These are phyloP conservation scores for Rhodamnia rubescens DNA, from an alignment of 345 rosid species.

Conservation along the genomic window DNA sequence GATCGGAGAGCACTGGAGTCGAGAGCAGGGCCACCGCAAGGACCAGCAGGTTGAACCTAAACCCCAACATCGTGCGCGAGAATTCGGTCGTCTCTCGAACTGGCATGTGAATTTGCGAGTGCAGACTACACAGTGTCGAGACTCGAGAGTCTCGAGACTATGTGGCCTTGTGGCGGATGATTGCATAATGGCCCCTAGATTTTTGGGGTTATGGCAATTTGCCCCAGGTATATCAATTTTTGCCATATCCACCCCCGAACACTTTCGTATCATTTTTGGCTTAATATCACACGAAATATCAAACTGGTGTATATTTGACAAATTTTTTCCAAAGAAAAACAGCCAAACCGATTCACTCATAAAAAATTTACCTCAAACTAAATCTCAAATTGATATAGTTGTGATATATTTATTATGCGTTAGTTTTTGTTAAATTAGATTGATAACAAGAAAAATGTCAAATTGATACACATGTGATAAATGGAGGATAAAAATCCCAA, in stretches of 20 bases:
- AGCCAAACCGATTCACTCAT: too few relatives aligned
- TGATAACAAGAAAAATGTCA: too few relatives aligned
- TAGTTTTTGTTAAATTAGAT: too few relatives aligned
- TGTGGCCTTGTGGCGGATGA: background rate
- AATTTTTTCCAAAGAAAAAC: too few relatives aligned
- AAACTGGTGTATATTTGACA: too few relatives aligned
- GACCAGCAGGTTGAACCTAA: slow-evolving; percentile 23
- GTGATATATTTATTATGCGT: too few relatives aligned
- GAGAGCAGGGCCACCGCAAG: slow-evolving; percentile 30
- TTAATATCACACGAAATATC: too few relatives aligned
- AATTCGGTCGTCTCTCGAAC: background rate
- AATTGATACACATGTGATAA: too few relatives aligned
- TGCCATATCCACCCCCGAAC: background rate
- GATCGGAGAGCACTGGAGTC: slow-evolving; percentile 65
- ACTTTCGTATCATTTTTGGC: background rate
- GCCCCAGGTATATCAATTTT: background rate
- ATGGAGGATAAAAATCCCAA: too few relatives aligned
- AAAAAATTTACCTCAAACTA: too few relatives aligned
- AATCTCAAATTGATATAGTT: too few relatives aligned
- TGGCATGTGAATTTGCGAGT: background rate
- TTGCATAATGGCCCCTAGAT: background rate
- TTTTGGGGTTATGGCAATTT: background rate
- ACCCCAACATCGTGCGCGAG: slow-evolving; percentile 19
- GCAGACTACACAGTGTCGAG: too few relatives aligned
- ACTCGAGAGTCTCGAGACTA: fast-evolving